Evolutionary conservation across 208 protist genomes (phyloP).

Genomic region (Leishmania mexicana): DNA sequence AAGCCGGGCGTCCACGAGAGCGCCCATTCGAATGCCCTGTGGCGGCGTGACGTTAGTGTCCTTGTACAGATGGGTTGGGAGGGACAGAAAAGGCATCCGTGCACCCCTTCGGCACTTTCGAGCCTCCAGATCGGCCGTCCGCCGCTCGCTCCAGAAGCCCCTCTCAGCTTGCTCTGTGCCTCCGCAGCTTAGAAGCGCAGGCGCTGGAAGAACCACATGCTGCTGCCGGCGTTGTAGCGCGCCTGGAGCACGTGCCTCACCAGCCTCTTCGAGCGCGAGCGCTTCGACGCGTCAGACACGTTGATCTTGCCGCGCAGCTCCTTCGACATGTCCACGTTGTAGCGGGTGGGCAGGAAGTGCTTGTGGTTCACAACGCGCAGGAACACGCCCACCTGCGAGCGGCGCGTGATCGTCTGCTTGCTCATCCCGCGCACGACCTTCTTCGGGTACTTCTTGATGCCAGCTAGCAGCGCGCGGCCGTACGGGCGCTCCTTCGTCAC

Average conservation of each 20-base stretch:
- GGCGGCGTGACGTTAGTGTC: background rate
- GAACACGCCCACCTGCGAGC: conserved; percentile 96
- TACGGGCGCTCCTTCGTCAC: conserved; percentile 94
- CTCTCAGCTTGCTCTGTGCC: conserved; percentile 93
- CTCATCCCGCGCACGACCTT: conserved; percentile 95
- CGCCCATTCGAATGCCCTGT: background rate
- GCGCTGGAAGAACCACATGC: conserved; percentile 99
- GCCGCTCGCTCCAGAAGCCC: background rate
- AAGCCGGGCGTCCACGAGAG: background rate
- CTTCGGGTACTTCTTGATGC: conserved; percentile 96
- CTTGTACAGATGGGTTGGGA: background rate
- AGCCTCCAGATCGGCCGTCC: background rate
- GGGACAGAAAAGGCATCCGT: background rate
- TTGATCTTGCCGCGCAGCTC: conserved; percentile 93
- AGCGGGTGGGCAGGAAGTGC: conserved; percentile 98
- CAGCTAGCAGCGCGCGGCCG: conserved; percentile 95
- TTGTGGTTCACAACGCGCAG: conserved; percentile 98
- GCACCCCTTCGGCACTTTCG: background rate
- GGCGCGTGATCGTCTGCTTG: conserved; percentile 92
- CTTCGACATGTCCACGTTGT: conserved; percentile 93
- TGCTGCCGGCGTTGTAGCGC: conserved; percentile 96
- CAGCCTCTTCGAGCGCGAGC: conserved; percentile 80
- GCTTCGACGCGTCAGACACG: conserved; percentile 90
- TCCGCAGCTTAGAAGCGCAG: conserved; percentile 97
- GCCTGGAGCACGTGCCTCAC: conserved; percentile 94